Conservation (phyloP, 2,329 filamentous ascomycete species). For the Calonectria pauciramosa region DNA sequence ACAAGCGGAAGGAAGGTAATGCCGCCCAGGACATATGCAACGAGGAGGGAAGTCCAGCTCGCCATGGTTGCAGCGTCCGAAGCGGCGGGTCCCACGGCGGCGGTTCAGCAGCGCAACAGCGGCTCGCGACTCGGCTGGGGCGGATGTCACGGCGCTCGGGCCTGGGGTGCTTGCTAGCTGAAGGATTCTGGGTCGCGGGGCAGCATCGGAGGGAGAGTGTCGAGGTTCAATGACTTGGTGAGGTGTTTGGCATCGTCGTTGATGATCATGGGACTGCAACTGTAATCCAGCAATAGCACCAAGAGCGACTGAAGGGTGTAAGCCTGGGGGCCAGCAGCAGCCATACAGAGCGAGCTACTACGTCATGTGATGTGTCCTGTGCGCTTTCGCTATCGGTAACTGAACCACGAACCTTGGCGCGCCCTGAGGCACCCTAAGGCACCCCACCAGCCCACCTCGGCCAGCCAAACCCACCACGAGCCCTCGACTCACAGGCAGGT, state of each 20-base stretch:
- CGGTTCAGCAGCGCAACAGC: slow-evolving; percentile 23
- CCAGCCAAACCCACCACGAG: neutral
- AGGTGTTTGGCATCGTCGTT: slow-evolving; percentile 15
- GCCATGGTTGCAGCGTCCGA: slow-evolving; percentile 58
- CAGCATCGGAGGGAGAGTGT: slow-evolving; percentile 17
- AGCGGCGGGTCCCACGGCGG: slow-evolving; percentile 36
- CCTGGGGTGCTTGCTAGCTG: slow-evolving; percentile 27
- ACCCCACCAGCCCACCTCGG: slow-evolving; percentile 16
- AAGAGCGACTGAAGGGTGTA: slow-evolving; percentile 4
- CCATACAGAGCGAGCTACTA: slow-evolving; percentile 28
- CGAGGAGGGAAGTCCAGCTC: slow-evolving; percentile 70
- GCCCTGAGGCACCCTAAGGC: neutral
- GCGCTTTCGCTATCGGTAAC: neutral
- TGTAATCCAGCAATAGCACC: neutral
- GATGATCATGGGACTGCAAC: slow-evolving; percentile 24
- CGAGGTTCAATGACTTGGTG: slow-evolving; percentile 14
- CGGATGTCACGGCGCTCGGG: slow-evolving; percentile 13
- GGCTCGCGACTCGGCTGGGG: slow-evolving; percentile 13
- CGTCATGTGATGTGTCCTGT: slow-evolving; percentile 42
- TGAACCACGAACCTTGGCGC: neutral
- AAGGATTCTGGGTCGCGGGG: slow-evolving; percentile 15
- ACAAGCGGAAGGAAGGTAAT: slow-evolving; percentile 88
- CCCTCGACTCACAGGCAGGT: neutral
- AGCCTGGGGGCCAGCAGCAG: slow-evolving; percentile 3
- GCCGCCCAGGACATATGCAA: slow-evolving; percentile 87